Evolutionary conservation across 352 stramenopile species (phyloP), one percentile per base, ranked within the genome.

Genomic region (Phytopythium litorale): DNA sequence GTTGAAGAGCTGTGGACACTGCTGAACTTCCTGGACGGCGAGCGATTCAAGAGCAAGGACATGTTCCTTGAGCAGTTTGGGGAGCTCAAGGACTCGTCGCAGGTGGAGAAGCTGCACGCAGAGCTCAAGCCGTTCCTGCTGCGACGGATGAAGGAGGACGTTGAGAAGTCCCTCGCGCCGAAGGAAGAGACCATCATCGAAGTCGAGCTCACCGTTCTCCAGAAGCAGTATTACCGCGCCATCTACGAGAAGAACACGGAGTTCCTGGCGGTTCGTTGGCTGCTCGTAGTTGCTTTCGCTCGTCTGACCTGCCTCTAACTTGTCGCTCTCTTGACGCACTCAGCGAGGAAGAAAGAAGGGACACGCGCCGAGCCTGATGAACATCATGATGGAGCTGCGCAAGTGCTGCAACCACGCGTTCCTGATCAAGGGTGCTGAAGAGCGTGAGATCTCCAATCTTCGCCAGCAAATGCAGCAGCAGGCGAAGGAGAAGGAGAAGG

Each of bases 1-100:
- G 78, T 96, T 13, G 89, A 96, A 63, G 86, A 97, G 58, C 65
- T 99, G 15, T 99, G 97, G 97, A 96, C 98, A 19, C 86, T 99
- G 13, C 72, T 99, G 7, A 97, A 99, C 66, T 99, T 99, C 62
- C 85, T 99, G 32, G 96, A 99, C 54, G 72, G 65, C 18, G 69
- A 97, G 6, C 91, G 83, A n/a, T 99, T 99, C 74, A 73, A 80
- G 13, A 97, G 94, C 57, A 87, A 84, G 88, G 82, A 98, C 23
- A 69, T 84, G 1, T 99, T 99, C 71, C 76, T 98, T 40, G 84
- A 94, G 15, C 79, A 88, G 37, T 99, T 98, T 75, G 95, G 95
- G 30, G 88, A 99, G 35, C 84, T 99, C 25, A 92, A 87, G 42
- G 84, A 94, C 60, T 85, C 87, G 15, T 75, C 88, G 23, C 92